Base-by-base conservation (phyloP, 1,284 basidiomycete genomes). In the Taiwanofungus camphoratus region DNA sequence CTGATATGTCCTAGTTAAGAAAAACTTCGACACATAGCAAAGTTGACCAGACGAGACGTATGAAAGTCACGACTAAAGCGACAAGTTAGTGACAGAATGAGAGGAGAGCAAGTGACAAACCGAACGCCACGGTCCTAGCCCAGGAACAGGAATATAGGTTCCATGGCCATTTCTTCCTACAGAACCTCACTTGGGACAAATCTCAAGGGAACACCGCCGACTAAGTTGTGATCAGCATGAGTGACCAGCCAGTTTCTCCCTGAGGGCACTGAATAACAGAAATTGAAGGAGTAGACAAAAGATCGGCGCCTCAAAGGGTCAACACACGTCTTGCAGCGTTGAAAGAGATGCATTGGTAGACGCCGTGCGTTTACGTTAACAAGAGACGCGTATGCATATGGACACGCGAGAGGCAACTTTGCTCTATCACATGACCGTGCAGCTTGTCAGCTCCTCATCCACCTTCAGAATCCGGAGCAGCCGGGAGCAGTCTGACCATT, bases 31-130 rank as follows among this genome's bases (percentile, higher is more conserved):
- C 55, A 37, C 57, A 71, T 13, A 76, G 52, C 41, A 75, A 46
- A 30, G 66, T 54, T 29, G 65, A 59, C 66, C 69, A 76, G 16
- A 68, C 45, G 46, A 76, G 59, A 49, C 68, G 70, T 42, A 32
- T 68, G 36, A 19, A 62, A 19, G 67, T 65, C 35, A 62, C 55
- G 2, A 56, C 72, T 74, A 42, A 2, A 41, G n/a, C 27, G 36
- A 41, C 29, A 36, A 37, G 24, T n/a, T 7, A 26, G 31, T 24
- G 34, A n/a, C 23, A 13, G 22, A 44, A 31, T 12, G 38, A 11
- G 18, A 30, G 4, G 9, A 15, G 11, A n/a, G n/a, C n/a, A 21
- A 21, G 23, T 11, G 8, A 62, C 73, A 48, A 42, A 75, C 73
- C 52, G 53, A 73, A 74, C 22, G 63, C 53, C 34, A 62, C 42